Percentiles rank a stretch among this genome's conserved stretches.
These are phyloP conservation scores for Bryoglossum gracile DNA, from an alignment of 495 filamentous ascomycete species.

Conservation along the genomic window DNA sequence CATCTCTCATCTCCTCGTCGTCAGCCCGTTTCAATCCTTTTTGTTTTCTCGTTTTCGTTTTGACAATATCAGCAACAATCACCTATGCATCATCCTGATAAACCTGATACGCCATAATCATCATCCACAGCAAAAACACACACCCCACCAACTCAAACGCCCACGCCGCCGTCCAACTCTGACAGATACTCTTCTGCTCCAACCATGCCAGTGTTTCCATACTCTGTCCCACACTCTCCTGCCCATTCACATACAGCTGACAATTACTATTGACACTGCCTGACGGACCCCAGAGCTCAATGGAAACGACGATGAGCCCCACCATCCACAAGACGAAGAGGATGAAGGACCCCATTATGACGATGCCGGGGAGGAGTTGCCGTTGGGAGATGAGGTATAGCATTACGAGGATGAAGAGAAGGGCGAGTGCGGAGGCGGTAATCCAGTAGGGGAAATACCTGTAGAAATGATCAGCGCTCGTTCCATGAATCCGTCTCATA, in stretches of 20 bases:
- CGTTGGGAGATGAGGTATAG: slow-evolving; percentile 67
- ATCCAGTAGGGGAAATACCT: slow-evolving; percentile 97
- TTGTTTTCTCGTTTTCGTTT: background rate
- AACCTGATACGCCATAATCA: slow-evolving; percentile 87
- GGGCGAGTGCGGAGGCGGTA: slow-evolving; percentile 55
- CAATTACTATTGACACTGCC: slow-evolving; percentile 77
- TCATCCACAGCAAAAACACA: slow-evolving; percentile 90
- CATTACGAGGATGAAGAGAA: slow-evolving; percentile 67
- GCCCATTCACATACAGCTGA: slow-evolving; percentile 58
- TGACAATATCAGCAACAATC: too few species aligned
- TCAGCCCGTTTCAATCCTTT: background rate
- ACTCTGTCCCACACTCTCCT: slow-evolving; percentile 51
- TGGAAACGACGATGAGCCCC: slow-evolving; percentile 78
- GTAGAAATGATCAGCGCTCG: background rate
- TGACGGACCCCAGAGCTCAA: slow-evolving; percentile 79
- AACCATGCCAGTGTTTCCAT: slow-evolving; percentile 75
- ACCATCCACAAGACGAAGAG: slow-evolving; percentile 90
- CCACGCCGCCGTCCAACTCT: slow-evolving; percentile 55
- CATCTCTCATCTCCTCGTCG: background rate
- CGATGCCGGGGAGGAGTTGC: slow-evolving; percentile 78
- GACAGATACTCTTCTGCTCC: slow-evolving; percentile 80
- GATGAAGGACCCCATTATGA: slow-evolving; percentile 87
- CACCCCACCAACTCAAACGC: slow-evolving; percentile 69
- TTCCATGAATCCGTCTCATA: too few species aligned
- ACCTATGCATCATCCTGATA: slow-evolving; percentile 47